Evolutionary conservation across 2,329 filamentous ascomycete species (phyloP), one percentile per base, ranked within the genome.

Genomic region (Alternaria sp.): DNA sequence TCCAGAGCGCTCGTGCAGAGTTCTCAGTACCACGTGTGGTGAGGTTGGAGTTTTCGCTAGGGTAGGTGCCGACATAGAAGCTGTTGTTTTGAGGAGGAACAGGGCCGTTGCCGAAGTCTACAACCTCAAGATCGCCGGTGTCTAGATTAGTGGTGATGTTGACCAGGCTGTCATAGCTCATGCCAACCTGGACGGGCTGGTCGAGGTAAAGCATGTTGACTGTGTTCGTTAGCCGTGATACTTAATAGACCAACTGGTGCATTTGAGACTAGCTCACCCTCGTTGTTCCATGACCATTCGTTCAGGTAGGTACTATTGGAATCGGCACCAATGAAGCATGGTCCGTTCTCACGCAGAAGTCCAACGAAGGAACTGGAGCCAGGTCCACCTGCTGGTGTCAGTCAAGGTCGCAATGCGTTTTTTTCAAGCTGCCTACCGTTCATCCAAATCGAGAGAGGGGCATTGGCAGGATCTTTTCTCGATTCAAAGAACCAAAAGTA

Each of bases 401-500:
- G 52, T 13, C 9, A n/a, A 32, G 8, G 12, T 17, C 15, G 21
- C 23, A 15, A 4, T 28, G 15, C 5, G 10, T 4, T 2, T 0
- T 51, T 15, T 13, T 8, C n/a, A 12, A 19, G 8, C 5, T 3
- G 23, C 15, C 19, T n/a, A 58, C 62, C 87, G 60, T 88, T 87
- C 74, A 90, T 83, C 84, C 86, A 90, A 28, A 89, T 84, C 0
- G 84, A 82, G 3, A 89, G 77, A 0, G 87, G 88, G 1, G 86
- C 87, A 69, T 85, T 85, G 9, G 76, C 70, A 2, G 87, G 83
- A 70, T 87, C 83, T 57, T 87, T 84, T 15, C 87, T 81, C 1
- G 87, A 83, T 65, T 89, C 87, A 68, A 90, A 89, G 71, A 88
- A 90, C 86, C 86, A 88, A 74, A 90, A 90, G 74, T 88, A 90